These are phyloP conservation scores for Aspergillus costaricaensis DNA, from an alignment of 2,329 filamentous ascomycete genomes.

Conservation along the genomic window DNA sequence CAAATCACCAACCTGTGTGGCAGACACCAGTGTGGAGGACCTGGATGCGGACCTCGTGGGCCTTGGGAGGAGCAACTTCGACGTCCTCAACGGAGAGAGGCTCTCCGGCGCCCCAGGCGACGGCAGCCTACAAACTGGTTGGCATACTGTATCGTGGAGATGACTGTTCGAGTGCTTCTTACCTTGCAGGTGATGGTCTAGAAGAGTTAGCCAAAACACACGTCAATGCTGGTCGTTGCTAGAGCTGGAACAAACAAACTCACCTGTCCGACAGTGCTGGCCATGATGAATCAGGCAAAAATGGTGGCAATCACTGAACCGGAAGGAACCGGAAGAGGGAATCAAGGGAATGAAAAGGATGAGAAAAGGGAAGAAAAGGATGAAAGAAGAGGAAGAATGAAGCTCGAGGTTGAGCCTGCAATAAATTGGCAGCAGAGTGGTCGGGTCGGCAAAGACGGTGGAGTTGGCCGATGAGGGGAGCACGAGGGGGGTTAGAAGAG, in stretches of 20 bases:
- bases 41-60: slow-evolving; percentile 94
- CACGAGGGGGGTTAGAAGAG: slow-evolving; percentile 14
- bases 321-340: slow-evolving; percentile 1
- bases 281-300: slow-evolving; percentile 43
- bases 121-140: slow-evolving; percentile 65
- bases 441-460: slow-evolving; percentile 16
- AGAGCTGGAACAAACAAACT: slow-evolving; percentile 13
- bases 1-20: slow-evolving; percentile 71
- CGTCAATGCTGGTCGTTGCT: background rate
- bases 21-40: slow-evolving; percentile 98
- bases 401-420: slow-evolving; percentile 6
- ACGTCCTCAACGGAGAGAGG: slow-evolving; percentile 86
- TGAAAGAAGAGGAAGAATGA: slow-evolving; percentile 5
- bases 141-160: background rate
- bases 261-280: slow-evolving; percentile 60
- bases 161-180: slow-evolving; percentile 18
- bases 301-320: background rate
- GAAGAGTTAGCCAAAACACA: slow-evolving; percentile 14
- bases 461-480: slow-evolving; percentile 20
- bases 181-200: slow-evolving; percentile 92
- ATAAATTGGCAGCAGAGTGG: slow-evolving; percentile 16
- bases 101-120: slow-evolving; percentile 96
- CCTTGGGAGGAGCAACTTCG: slow-evolving; percentile 84
- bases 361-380: slow-evolving; percentile 8
- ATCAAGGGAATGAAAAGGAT: slow-evolving; percentile 2